Base-by-base conservation (phyloP, 768 basidiomycete species). In the Suillus lakei region DNA sequence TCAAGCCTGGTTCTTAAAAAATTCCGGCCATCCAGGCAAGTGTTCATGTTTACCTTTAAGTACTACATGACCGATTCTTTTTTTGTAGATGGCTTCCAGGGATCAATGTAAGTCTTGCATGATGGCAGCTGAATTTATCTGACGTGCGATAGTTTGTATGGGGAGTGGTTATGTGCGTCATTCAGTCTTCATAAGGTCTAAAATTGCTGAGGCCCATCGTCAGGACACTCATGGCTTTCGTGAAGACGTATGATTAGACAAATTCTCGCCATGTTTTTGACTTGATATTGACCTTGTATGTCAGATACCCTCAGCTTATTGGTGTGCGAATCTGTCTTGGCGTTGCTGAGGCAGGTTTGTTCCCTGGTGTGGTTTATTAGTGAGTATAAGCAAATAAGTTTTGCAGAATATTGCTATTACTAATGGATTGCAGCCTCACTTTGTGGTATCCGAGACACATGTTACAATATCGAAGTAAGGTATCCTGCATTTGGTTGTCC, bases 331-430 rank as follows among this genome's bases (percentile, higher is more conserved):
- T 87, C 8, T 85, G 83, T 65, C 83, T 91, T 0, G 91, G 91
- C 3, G 71, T 89, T 2, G 84, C 88, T 0, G 91, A 92, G 75
- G 87, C 89, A 5, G 90, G 91, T 4, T 72, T 91, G 12, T 92
- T 89, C 74, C 90, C 91, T 13, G 90, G 90, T 30, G 88, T 91
- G 12, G 84, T 85, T 0, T 93, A 90, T 78, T 92, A 90, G 90
- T 90, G 63, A 53, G 83, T 73, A 38, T 51, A 10, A 8, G 30
- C 55, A 23, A 10, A 23, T 23, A 9, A 2, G 2, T 21, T 9
- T 5, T 38, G 5, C 9, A 39, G 32, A 21, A 12, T n/a, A 8
- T 21, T 26, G 7, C 26, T n/a, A 8, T 21, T 26, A 4, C 26
- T 64, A 3, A 64, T 16, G 1, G 8, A 23, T 30, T 18, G 32